These are phyloP conservation scores for Syzygium grande DNA, from an alignment of 345 rosid genomes.

Conservation along the genomic window DNA sequence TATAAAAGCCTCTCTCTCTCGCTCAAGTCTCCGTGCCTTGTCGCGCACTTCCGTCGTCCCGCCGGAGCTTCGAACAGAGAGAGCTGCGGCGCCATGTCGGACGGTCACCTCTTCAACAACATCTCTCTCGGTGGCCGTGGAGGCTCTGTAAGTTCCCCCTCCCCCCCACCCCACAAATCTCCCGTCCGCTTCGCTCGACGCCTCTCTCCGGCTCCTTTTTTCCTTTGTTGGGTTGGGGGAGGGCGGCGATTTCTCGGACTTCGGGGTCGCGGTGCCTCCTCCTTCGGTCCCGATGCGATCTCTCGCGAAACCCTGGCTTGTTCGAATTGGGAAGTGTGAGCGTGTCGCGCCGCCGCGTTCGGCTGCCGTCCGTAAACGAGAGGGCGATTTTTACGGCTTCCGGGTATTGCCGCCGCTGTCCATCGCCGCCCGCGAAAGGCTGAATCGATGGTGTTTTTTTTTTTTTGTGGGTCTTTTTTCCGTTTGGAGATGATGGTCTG, in stretches of 20 bases:
- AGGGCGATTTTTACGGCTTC: neutral
- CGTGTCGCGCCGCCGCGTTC: neutral
- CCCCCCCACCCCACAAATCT: neutral
- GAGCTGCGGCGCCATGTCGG: slow-evolving; percentile 34
- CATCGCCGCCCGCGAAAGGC: neutral
- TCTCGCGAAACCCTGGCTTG: neutral
- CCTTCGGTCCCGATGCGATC: neutral
- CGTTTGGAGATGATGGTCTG: neutral
- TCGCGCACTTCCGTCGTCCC: neutral
- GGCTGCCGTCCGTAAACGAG: neutral
- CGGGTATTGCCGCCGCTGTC: neutral
- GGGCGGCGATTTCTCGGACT: neutral
- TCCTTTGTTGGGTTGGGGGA: neutral
- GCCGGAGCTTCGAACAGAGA: neutral
- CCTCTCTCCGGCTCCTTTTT: neutral
- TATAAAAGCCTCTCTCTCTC: neutral
- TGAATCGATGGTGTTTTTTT: neutral
- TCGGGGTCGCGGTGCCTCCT: neutral
- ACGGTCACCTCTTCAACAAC: slow-evolving; percentile 68
- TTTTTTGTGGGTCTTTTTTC: neutral
- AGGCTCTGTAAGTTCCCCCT: slow-evolving; percentile 41
- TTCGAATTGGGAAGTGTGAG: neutral
- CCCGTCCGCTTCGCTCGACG: neutral
- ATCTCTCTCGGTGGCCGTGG: slow-evolving; percentile 87
- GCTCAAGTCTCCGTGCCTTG: neutral